Base-by-base conservation (phyloP, 169 alveolate species). In the Babesia microti region DNA sequence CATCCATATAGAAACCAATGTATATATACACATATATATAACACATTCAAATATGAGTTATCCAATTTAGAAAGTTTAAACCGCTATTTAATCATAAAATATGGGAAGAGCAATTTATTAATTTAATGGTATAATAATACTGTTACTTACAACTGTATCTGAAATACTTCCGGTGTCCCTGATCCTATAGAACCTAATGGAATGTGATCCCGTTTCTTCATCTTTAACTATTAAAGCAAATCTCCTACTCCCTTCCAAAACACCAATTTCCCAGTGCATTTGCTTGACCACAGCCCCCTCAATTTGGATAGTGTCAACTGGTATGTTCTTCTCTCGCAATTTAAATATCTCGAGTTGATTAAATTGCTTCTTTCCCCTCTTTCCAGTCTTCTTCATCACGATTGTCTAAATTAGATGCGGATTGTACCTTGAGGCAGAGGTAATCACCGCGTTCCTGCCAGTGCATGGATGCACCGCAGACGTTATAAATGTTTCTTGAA, bases 391-490 rank as follows among this genome's bases (percentile, higher is more conserved):
- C 50, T 83, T 80, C 28, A 61, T 72, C 9, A 83, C 85, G 5
- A 80, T 78, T 19, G 93, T 82, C 82, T 61, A 36, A 15, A 17
- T 9, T 6, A 6, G 15, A 7, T 15, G 0, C 0, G 28, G n/a
- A 3, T 2, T 51, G 24, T 35, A 65, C 85, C 12, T 76, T 83
- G 6, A 86, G 74, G 55, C 91, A 80, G 46, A 86, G 52, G 58
- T 81, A 86, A 47, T 86, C 91, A 0, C 93, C 93, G 29, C 79
- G 78, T 21, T 87, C 61, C 17, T 86, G 93, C 93, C 93, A 86
- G 50, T 83, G 90, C 72, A 86, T 83, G 11, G 88, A 68, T 1
- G 89, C 85, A 18, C 58, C 83, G 26, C 66, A 43, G 14, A 84
- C 92, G 55, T 84, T 84, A 71, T 79, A 86, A 0, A 86, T 85